Base-by-base conservation (phyloP, 2,329 filamentous ascomycete genomes). In the Colletotrichum plurivorum region DNA sequence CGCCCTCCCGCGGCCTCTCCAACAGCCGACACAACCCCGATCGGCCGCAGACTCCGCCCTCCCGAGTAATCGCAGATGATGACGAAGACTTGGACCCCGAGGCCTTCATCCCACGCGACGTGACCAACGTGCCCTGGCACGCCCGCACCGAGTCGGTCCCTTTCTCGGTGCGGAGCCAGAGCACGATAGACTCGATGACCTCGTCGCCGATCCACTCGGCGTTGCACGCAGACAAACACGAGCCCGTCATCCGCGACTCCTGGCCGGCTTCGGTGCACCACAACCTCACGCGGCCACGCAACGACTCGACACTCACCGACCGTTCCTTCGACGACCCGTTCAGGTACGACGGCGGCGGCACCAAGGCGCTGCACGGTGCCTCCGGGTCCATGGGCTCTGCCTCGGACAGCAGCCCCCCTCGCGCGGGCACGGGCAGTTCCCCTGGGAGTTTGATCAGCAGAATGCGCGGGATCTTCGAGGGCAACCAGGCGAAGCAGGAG, bases 381-480 rank as follows among this genome's bases (percentile, higher is more conserved):
- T 36, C 61, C 3, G 52, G 52, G 13, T 66, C 63, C 16, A 39
- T 65, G 6, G 48, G 59, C 27, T 61, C 62, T n/a, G 22, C 56
- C 54, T 59, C 52, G 39, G 41, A 56, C 52, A 62, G 61, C 52
- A 56, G 59, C 15, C 46, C 27, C 6, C 59, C 59, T 43, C 65
- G 51, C 9, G 43, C 67, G 1, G 68, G 68, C 3, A 25, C 71
- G 2, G 51, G 54, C 5, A 64, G 70, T 1, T 75, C 75, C 1
- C 73, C 76, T 1, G 75, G 74, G 10, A 76, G 73, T 15, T 72
- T 83, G 20, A 83, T 84, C 73, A 76, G 80, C 59, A 77, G 78
- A 39, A 81, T 84, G 77, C 78, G 81, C 22, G 81, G 73, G 66
- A 79, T 84, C 48, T 84, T 83, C 60, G 82, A 83, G 70, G 66